Conservation (phyloP, 805 yeast species). For the Nakazawaea populi region DNA sequence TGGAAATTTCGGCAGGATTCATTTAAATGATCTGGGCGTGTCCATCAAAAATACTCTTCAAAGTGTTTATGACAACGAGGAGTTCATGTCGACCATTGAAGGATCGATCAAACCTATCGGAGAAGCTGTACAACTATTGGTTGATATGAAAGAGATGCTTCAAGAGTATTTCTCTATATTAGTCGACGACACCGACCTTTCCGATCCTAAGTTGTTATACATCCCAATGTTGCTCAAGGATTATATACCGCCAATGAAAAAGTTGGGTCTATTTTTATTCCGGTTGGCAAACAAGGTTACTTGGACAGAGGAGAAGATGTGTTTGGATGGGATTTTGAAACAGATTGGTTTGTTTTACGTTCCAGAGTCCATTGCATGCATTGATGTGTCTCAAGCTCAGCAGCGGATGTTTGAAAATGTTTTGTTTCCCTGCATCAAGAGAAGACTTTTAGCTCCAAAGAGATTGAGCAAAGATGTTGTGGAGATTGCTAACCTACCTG, state of each 20-base stretch:
- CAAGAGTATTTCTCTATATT: constrained; percentile 67
- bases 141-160: constrained; percentile 69
- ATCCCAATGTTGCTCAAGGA: constrained; percentile 68
- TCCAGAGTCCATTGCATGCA: constrained; percentile 40
- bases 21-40: constrained; percentile 26
- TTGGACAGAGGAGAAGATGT: constrained; percentile 63
- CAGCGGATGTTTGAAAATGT: constrained; percentile 42
- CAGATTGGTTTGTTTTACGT: constrained; percentile 71
- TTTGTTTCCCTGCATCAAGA: constrained; percentile 61
- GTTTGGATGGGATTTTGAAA: constrained; percentile 57
- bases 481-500: constrained; percentile 89
- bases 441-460: constrained; percentile 59
- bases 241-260: constrained; percentile 55
- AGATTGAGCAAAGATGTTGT: constrained; percentile 48
- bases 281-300: constrained; percentile 53
- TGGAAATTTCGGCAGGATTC: constrained; percentile 68
- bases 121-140: constrained; percentile 21
- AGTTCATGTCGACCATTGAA: constrained; percentile 8
- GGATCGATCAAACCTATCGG: constrained; percentile 14
- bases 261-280: constrained; percentile 63
- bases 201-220: constrained; percentile 32
- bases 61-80: constrained; percentile 25
- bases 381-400: constrained; percentile 19
- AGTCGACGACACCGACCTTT: constrained; percentile 27
- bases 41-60: constrained; percentile 31